Base-by-base conservation (phyloP, 73 alveolate species). In the Paraurostyla sp. region DNA sequence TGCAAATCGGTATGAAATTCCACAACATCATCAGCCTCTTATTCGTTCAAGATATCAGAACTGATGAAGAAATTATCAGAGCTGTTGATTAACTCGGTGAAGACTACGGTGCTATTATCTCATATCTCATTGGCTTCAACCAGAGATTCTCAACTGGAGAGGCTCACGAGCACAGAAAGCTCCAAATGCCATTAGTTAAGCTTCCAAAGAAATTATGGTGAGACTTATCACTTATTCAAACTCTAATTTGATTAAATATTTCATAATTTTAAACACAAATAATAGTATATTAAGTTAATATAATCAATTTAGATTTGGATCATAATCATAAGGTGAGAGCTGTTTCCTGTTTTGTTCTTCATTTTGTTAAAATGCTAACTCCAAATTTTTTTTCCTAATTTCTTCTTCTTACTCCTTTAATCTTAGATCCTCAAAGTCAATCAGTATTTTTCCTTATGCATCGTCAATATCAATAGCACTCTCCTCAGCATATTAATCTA, bases 41-140 rank as follows among this genome's bases (percentile, higher is more conserved):
- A n/a, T 27, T 51, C 80, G 59, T 9, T 36, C 36, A 0, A 6
- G 89, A 50, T 27, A 1, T 40, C n/a, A 58, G 52, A 29, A 78
- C 76, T 40, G 89, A 78, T 51, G 89, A 78, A 25, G 89, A 78
- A 36, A 32, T 52, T 20, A 9, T 78, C 33, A 9, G 25, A 1
- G 40, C 42, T 18, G 33, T 50, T 45, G 89, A 78, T 60, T 29
- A 45, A 29, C 63, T 78, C 42, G 89, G 89, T 11, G 89, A 78
- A 36, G 78, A 54, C 89, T 78, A 78, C 62, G 89, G 89, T 54
- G 78, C 89, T 23, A 4, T 78, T 23, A 25, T 78, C 68, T 78
- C 89, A 9, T 78, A 78, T 43, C 11, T 78, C 62, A 59, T 78
- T 20, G 89, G 89, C 0, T 78, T 78, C 60, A 57, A 78, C 15